These are phyloP conservation scores for Amanita inopinata DNA, from an alignment of 768 basidiomycete species.

Conservation along the genomic window DNA sequence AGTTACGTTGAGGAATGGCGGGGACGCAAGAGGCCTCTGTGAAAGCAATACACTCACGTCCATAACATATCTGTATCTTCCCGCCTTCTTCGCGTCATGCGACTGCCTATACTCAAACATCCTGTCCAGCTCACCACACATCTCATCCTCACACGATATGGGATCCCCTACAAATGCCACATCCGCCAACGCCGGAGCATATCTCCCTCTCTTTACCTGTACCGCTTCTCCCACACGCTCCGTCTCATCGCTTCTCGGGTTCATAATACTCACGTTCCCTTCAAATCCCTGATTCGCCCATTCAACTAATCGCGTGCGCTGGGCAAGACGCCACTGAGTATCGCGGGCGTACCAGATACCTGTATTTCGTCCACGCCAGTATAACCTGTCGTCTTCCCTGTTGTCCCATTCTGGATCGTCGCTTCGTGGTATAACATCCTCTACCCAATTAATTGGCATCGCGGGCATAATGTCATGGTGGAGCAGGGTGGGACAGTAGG, in stretches of 20 bases:
- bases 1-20: neutral
- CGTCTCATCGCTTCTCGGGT: constrained; percentile 14
- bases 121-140: constrained; percentile 31
- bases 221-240: constrained; percentile 25
- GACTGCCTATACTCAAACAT: constrained; percentile 37
- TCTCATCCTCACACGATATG: constrained; percentile 27
- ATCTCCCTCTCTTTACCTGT: constrained; percentile 18
- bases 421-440: constrained; percentile 20
- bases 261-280: constrained; percentile 14
- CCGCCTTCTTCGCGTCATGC: constrained; percentile 32
- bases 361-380: constrained; percentile 70
- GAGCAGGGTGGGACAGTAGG: constrained; percentile 33
- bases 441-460: constrained; percentile 35
- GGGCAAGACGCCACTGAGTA: constrained; percentile 34
- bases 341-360: constrained; percentile 39
- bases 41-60: constrained; percentile 32
- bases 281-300: constrained; percentile 15
- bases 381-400: constrained; percentile 44
- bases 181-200: constrained; percentile 44
- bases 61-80: constrained; percentile 49
- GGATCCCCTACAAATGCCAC: constrained; percentile 38
- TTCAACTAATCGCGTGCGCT: constrained; percentile 34
- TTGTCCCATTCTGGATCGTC: constrained; percentile 52
- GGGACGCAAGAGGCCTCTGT: too few species aligned
- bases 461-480: constrained; percentile 46